Evolutionary conservation across 345 rosid genomes (phyloP), one percentile per base, ranked within the genome.

Genomic region (Aegle marmelos): DNA sequence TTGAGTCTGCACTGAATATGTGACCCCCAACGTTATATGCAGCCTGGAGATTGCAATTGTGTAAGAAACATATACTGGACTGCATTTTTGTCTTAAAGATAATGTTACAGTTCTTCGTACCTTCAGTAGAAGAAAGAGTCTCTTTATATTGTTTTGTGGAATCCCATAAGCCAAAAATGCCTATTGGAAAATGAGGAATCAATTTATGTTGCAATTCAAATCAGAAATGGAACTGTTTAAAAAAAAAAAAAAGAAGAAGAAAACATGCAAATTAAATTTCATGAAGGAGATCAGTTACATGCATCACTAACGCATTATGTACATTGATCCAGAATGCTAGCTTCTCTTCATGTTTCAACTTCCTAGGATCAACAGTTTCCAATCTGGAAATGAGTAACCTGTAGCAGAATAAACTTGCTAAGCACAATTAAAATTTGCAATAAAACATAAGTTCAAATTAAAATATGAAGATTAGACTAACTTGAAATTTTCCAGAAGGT

Each of bases 251-350:
- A 58, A 56, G 68, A 33, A 68, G 63, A 61, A 34, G 34, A 61
- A 8, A 60, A 22, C 22, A 4, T 69, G 21, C 57, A 67, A 34
- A 2, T 2, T 54, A 31, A 75, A 66, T 17, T 71, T 7, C 22
- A 30, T 24, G 14, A 76, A 74, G 57, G 75, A 79, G 83, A 60
- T 80, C 21, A 72, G 67, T 90, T 93, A 97, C 99, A 88, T 97
- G 99, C 99, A 94, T 97, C 82, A 91, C 95, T 54, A 94, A 78
- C 21, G 98, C 92, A 81, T 97, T 97, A 86, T 97, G 99, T 76
- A 94, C 79, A 63, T 97, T 97, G 82, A 94, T 90, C 99, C 98
- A 97, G 84, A 97, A 97, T 25, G 99, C 98, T 31, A 97, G 82
- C 85, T 92, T 94, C 86, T 96, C 99, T 75, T 90, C 94, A n/a